Conservation (phyloP, 2,329 filamentous ascomycete genomes). For the Curvularia eragrostidis region DNA sequence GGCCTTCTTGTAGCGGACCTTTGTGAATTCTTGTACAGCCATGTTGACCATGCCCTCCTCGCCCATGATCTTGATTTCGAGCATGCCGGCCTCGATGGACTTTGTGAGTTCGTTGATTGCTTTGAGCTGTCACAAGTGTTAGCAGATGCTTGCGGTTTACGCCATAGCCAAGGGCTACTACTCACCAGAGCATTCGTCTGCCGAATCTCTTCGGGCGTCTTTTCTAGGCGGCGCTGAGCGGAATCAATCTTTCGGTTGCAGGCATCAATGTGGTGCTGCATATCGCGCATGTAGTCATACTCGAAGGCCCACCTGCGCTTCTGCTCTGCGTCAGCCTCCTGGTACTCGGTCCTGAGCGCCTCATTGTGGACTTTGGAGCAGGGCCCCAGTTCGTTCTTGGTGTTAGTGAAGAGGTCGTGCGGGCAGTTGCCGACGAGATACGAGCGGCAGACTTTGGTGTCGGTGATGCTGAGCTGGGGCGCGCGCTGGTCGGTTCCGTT, state of each 20-base stretch:
- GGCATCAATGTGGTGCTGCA: conserved; percentile 95
- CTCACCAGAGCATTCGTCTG: conserved; percentile 85
- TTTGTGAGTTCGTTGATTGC: conserved; percentile 80
- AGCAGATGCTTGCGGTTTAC: conserved; percentile 14
- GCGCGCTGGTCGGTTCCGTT: conserved; percentile 74
- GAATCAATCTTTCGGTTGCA: conserved; percentile 93
- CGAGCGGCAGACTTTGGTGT: conserved; percentile 92
- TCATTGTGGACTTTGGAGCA: conserved; percentile 91
- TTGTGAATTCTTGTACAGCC: conserved; percentile 87
- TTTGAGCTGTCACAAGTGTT: conserved; percentile 66
- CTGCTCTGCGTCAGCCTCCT: conserved; percentile 72
- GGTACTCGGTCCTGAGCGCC: conserved; percentile 86
- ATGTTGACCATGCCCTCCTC: conserved; percentile 80
- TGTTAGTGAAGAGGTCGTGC: conserved; percentile 99
- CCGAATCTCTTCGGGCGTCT: conserved; percentile 95
- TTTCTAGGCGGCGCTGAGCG: conserved; percentile 88
- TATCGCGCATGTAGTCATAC: conserved; percentile 94
- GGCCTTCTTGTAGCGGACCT: conserved; percentile 78
- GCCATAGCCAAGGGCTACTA: conserved; percentile 1
- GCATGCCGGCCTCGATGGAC: conserved; percentile 79
- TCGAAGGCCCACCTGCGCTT: conserved; percentile 87
- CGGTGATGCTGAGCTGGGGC: conserved; percentile 84
- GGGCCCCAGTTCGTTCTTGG: conserved; percentile 92
- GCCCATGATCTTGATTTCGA: conserved; percentile 85
- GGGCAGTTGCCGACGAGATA: conserved; percentile 94